Conservation (phyloP, 208 protist genomes). For the Trypanosoma boissoni region DNA sequence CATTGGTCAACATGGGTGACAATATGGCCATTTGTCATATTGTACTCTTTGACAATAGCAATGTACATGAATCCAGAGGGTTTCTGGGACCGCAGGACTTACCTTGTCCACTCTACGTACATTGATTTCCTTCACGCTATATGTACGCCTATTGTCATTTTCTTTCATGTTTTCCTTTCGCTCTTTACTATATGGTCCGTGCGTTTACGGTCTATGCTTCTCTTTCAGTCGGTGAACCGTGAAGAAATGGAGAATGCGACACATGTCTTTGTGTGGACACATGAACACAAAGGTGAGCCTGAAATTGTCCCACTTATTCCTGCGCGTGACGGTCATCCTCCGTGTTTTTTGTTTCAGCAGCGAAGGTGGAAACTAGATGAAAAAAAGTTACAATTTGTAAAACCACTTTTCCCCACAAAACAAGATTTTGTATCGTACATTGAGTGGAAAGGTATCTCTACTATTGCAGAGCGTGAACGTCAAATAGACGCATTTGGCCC, state of each 20-base stretch:
- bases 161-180: slow-evolving; percentile 80
- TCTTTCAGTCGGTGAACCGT: slow-evolving; percentile 49
- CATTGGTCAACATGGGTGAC: slow-evolving; percentile 82
- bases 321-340: slow-evolving; percentile 42
- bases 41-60: slow-evolving; percentile 55
- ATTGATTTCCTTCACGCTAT: slow-evolving; percentile 91
- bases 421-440: slow-evolving; percentile 78
- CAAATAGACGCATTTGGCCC: slow-evolving; percentile 77
- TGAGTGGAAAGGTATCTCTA: slow-evolving; percentile 59
- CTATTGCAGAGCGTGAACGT: slow-evolving; percentile 33
- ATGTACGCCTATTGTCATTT: slow-evolving; percentile 73
- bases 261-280: slow-evolving; percentile 72
- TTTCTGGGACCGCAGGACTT: slow-evolving; percentile 84
- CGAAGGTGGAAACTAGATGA: slow-evolving; percentile 88
- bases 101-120: slow-evolving; percentile 84
- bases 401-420: slow-evolving; percentile 82
- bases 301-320: slow-evolving; percentile 75
- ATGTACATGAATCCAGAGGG: slow-evolving; percentile 81
- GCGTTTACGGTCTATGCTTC: slow-evolving; percentile 61
- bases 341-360: slow-evolving; percentile 88
- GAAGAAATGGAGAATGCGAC: slow-evolving; percentile 50
- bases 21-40: slow-evolving; percentile 77
- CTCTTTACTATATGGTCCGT: slow-evolving; percentile 92
- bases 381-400: slow-evolving; percentile 60
- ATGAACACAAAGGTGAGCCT: slow-evolving; percentile 77